phyloP scores from a whole-genome alignment of 1,284 basidiomycete species.

The Trametes hirsuta region DNA sequence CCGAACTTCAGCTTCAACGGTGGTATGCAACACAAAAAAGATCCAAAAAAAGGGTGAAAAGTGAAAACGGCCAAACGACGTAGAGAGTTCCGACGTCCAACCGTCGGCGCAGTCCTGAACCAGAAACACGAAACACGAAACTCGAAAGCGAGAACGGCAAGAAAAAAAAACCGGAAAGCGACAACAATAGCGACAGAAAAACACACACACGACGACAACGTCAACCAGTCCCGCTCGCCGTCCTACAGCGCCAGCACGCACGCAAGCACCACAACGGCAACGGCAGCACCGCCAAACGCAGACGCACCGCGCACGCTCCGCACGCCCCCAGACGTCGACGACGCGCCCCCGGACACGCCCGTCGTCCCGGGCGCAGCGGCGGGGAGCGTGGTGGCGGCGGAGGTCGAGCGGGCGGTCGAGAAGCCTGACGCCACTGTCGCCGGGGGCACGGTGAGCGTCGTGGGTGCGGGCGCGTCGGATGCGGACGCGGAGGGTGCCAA shows the following conservation, averaged over 20 bases:
- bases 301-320: too few species aligned
- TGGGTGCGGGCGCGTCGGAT: background rate
- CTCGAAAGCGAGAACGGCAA: background rate
- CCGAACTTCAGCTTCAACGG: too few species aligned
- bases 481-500: background rate
- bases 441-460: constrained; percentile 8
- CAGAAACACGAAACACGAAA: background rate
- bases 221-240: too few species aligned
- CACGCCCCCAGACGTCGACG: background rate
- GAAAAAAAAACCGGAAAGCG: background rate
- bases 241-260: too few species aligned
- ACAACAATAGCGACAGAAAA: background rate
- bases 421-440: constrained; percentile 1
- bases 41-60: background rate
- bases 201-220: background rate
- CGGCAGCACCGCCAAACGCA: too few species aligned
- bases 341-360: background rate
- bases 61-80: too few species aligned
- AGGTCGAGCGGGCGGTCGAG: constrained; percentile 8
- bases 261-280: too few species aligned
- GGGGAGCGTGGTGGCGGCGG: background rate
- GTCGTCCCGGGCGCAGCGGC: background rate
- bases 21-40: background rate
- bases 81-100: too few species aligned
- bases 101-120: background rate